These are phyloP conservation scores for Theobroma grandiflorum DNA, from an alignment of 441 rosid genomes.

Conservation along the genomic window DNA sequence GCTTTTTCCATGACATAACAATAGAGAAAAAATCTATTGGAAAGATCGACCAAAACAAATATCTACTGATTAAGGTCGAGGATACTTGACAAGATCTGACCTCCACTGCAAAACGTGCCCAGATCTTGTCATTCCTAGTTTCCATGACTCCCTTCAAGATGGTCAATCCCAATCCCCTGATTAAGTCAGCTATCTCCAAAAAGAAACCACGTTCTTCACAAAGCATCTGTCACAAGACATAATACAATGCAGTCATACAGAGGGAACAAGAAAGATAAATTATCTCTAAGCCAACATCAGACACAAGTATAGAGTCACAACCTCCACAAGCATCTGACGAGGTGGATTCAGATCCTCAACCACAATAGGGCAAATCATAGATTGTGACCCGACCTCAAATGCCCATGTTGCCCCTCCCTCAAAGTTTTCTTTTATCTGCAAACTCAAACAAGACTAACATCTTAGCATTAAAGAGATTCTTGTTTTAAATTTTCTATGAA, in stretches of 20 bases:
- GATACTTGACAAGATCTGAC: conserved; percentile 43
- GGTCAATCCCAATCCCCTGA: conserved; percentile 87
- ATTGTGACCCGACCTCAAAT: conserved; percentile 87
- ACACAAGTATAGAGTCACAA: conserved; percentile 35
- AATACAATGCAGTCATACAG: background rate
- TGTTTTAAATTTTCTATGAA: background rate
- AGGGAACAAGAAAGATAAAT: conserved; percentile 22
- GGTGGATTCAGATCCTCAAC: conserved; percentile 92
- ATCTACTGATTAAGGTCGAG: background rate
- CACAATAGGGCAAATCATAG: conserved; percentile 87
- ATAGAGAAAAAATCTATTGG: background rate
- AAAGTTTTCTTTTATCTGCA: conserved; percentile 73
- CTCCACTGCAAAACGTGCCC: conserved; percentile 95
- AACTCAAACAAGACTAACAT: conserved; percentile 25
- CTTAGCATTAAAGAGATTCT: conserved; percentile 5
- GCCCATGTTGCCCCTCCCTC: conserved; percentile 99
- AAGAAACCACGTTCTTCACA: conserved; percentile 92
- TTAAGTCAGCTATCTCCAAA: conserved; percentile 89
- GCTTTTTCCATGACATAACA: background rate
- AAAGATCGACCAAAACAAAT: background rate
- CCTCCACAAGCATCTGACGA: conserved; percentile 95
- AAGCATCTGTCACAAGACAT: conserved; percentile 65
- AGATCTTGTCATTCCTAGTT: conserved; percentile 76
- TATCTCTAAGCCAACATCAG: conserved; percentile 22
- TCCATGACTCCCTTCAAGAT: conserved; percentile 95